These are phyloP conservation scores for Nematodospora valgi DNA, from an alignment of 805 yeast species.

Conservation along the genomic window DNA sequence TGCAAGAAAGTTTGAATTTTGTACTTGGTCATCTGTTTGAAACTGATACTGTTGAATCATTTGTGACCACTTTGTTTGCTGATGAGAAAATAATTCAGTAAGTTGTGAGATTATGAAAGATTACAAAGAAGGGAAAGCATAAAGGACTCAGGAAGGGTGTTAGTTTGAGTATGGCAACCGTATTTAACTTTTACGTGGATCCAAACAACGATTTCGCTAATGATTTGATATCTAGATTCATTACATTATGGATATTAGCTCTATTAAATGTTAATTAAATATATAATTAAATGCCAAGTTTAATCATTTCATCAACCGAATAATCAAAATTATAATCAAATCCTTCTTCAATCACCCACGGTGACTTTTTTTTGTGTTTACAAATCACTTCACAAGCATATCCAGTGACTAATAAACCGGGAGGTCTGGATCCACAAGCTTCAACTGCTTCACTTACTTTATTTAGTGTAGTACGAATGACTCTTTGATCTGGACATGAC, in stretches of 20 bases:
- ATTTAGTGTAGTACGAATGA: conserved; percentile 68
- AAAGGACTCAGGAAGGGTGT: conserved; percentile 1
- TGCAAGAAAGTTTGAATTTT: conserved; percentile 1
- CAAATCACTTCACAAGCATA: conserved; percentile 61
- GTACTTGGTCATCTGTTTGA: background rate
- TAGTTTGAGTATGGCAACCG: conserved; percentile 1
- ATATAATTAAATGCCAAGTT: no score
- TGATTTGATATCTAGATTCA: conserved; percentile 1
- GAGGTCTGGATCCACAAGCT: conserved; percentile 83
- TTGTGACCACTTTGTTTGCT: background rate
- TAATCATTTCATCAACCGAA: conserved; percentile 1
- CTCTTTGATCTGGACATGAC: conserved; percentile 87
- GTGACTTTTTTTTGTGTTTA: conserved; percentile 15
- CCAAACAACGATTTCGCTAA: conserved; percentile 1
- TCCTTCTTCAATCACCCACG: conserved; percentile 51
- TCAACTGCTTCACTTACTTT: conserved; percentile 71
- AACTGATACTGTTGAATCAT: conserved; percentile 1
- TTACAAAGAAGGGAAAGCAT: background rate
- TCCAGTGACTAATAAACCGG: conserved; percentile 85
- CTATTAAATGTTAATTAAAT: conserved; percentile 3
- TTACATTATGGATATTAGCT: conserved; percentile 7
- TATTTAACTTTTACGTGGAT: conserved; percentile 1
- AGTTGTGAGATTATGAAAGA: background rate
- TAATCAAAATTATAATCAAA: conserved; percentile 7
- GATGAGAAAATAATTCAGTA: conserved; percentile 2